Evolutionary conservation across 2,329 filamentous ascomycete species (phyloP), one percentile per base, ranked within the genome.

Genomic region (Penicillium frequentans): DNA sequence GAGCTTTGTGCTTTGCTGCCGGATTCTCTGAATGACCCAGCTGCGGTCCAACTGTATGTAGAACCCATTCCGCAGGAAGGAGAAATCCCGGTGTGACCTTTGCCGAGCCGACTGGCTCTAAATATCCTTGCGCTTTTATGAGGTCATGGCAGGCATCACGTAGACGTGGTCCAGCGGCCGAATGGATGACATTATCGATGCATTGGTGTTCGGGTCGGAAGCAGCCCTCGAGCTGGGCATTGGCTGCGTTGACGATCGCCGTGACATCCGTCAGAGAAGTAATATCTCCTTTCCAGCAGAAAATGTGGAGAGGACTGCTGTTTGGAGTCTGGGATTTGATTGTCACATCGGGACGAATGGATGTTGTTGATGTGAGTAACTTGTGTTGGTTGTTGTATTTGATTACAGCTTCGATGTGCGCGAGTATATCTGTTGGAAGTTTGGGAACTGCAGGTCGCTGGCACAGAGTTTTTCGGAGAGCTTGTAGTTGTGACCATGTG

Each of bases 101-200:
- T 2, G 54, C 64, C 3, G 49, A 54, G 0, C 64, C 64, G 1
- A 56, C 51, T 0, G 63, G 55, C 24, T 66, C 61, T 5, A 49
- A 26, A 29, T 58, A 37, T 2, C 37, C 29, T 13, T 66, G 63
- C 1, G 51, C 24, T 3, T 23, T 14, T 52, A 66, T 64, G 2
- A 64, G 33, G 0, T n/a, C n/a, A 31, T 61, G 48, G 26, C 65
- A 68, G 2, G 60, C 55, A 46, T 64, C 56, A 1, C 64, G 61
- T 14, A 68, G 59, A 13, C 63, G 61, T 13, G 65, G 64, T 8
- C 65, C 65, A 8, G 61, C 65, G 8, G 57, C 59, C 2, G 61
- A 55, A 48, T 68, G 65, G 31, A 68, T 68, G 26, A 65, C 56
- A 56, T 67, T 68, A 44, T 68, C 65, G 39, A 68, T 65, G 33